Base-by-base conservation (phyloP, 139 green algal genomes). In the Mesostigma viride region DNA sequence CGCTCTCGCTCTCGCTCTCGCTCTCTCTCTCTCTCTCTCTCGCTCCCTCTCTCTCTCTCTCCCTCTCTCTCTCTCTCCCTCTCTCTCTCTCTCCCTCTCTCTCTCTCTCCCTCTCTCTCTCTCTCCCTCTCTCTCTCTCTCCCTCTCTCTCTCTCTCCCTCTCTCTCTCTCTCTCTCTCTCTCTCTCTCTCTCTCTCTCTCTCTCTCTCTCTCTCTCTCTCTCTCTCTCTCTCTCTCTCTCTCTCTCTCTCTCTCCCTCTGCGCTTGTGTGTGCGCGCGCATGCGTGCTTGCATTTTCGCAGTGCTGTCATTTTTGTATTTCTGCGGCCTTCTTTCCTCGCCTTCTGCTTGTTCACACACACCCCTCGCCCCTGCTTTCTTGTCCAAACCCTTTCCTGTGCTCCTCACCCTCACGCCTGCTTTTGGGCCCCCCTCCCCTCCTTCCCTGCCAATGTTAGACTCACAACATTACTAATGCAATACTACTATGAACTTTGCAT, bases 1-100 rank as follows among this genome's bases (percentile, higher is more conserved):
- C 40, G 14, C 40, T 53, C 40, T 53, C 40, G 14, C 40, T 53
- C 40, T 53, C 40, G 14, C 40, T 53, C 40, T 53, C 40, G 14
- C 40, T 53, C 40, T 53, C 40, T 53, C 40, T 53, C 40, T 53
- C 40, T 53, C 40, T 53, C 40, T 53, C 40, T 53, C 40, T 53
- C 40, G 14, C 40, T 53, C 40, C 17, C 40, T 53, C 40, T 53
- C 40, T 53, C 40, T 53, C 40, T 53, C 17, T 53, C 40, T 53
- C 40, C 17, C 40, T 53, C 40, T 53, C 40, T 53, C 40, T 53
- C 40, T 53, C 40, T 53, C 40, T 53, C 40, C 17, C 40, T 53
- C 40, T 53, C 40, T 53, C 40, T 53, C 40, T 53, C 40, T 53
- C 40, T 53, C 40, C 17, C 40, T 53, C 40, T 53, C 40, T 53